phyloP scores from a whole-genome alignment of 805 yeast genomes.

The Metschnikowia picachoensis region DNA sequence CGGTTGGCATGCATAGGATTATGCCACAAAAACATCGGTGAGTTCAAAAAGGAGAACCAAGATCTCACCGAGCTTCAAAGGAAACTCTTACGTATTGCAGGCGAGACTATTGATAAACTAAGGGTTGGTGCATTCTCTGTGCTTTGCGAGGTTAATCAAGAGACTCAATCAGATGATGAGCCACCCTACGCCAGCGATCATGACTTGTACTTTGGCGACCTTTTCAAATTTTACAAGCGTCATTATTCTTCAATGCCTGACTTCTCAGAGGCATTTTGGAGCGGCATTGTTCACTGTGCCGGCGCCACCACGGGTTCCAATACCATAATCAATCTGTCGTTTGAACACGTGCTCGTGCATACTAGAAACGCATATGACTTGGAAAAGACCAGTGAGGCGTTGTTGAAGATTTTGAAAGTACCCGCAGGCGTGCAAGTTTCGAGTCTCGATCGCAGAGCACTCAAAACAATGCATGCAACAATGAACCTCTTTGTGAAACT shows the following conservation, averaged over 20 bases:
- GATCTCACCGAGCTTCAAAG: constrained; percentile 17
- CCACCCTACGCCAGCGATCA: constrained; percentile 6
- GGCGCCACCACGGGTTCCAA: constrained; percentile 56
- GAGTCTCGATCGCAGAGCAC: constrained; percentile 13
- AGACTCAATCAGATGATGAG: background rate
- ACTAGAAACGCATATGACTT: background rate
- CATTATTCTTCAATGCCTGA: background rate
- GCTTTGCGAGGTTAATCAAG: constrained; percentile 23
- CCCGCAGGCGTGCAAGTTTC: constrained; percentile 12
- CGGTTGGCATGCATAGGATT: constrained; percentile 46
- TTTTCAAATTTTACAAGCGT: constrained; percentile 20
- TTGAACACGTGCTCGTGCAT: constrained; percentile 24
- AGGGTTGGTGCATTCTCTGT: constrained; percentile 41
- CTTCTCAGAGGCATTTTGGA: constrained; percentile 42
- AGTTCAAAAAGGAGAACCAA: constrained; percentile 24
- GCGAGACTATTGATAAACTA: constrained; percentile 60
- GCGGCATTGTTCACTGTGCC: constrained; percentile 48
- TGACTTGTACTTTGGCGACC: constrained; percentile 17
- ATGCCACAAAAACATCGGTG: too few species aligned
- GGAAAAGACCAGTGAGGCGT: constrained; percentile 6
- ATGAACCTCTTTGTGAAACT: constrained; percentile 33
- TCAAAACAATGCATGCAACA: constrained; percentile 23
- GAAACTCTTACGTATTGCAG: constrained; percentile 51
- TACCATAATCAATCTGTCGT: constrained; percentile 39
- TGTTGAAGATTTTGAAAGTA: constrained; percentile 20